Evolutionary conservation across 192 early-diverging fungal genomes (phyloP), one percentile per base, ranked within the genome.

Genomic region (Coemansia sp.): DNA sequence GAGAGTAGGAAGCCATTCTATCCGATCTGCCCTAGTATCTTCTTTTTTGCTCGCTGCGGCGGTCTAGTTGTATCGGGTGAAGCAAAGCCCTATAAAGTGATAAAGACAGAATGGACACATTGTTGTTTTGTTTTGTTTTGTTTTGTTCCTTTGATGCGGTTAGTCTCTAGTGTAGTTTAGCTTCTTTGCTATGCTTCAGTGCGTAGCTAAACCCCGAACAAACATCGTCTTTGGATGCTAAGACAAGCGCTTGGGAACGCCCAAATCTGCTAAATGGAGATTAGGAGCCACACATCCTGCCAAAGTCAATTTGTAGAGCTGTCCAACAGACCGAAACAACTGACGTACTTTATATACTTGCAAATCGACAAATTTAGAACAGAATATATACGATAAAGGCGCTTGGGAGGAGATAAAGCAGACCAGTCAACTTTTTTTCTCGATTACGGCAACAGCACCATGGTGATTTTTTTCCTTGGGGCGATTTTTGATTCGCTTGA

Each of bases 1-100:
- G 59, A 41, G 66, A 50, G 64, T 56, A 60, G 22, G 45, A 48
- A 6, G 69, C 69, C 75, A 78, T 78, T 22, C 14, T 59, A 17
- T 56, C 19, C 23, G 27, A 33, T 2, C 52, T 23, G 7, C 34
- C n/a, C 36, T 41, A 41, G 38, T 41, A 3, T 41, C 17, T 53
- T 57, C n/a, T 36, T 50, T 28, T 50, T n/a, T 36, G 37, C 34
- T 54, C 38, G 27, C 40, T 20, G 38, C 11, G n/a, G n/a, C n/a
- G 29, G 44, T 48, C 27, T 60, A 60, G 31, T 31, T 31, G 19
- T 23, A n/a, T 19, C 36, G 19, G 7, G 8, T 31, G 33, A 15
- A 31, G 13, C 4, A 36, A 45, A 48, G 44, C 9, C 58, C 30
- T 22, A 61, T 37, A 61, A 27, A 31, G 34, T 9, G 44, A 15